Conservation (phyloP, 1,284 basidiomycete genomes). For the Ustilago sp. region DNA sequence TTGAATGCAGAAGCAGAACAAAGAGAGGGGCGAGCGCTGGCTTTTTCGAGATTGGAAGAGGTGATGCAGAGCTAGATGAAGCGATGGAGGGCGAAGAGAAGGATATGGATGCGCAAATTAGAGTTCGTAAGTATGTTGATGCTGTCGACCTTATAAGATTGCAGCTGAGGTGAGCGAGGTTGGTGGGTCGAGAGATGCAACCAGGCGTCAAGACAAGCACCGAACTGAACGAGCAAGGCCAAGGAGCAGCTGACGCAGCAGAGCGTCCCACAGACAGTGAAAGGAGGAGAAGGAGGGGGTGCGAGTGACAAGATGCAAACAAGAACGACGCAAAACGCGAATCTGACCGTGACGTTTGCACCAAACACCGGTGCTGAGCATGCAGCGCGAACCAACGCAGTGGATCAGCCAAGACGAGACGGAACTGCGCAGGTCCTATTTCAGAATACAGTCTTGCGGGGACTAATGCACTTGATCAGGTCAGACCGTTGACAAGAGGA, state of each 20-base stretch:
- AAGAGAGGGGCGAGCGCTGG: not conserved
- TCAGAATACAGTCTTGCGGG: not conserved
- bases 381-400: not conserved
- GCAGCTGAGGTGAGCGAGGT: not conserved
- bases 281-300: not conserved
- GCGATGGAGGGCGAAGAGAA: constrained; percentile 1
- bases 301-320: constrained; percentile 8
- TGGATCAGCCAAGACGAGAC: constrained; percentile 3
- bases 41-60: not conserved
- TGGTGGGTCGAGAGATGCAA: not conserved
- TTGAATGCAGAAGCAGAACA: not conserved
- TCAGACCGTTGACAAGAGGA: not conserved
- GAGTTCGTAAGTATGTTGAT: constrained; percentile 7
- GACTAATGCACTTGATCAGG: not conserved
- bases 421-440: not conserved
- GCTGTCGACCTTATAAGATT: constrained; percentile 3
- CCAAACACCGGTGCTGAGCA: not conserved
- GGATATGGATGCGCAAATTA: not conserved
- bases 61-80: constrained; percentile 22
- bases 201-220: not conserved
- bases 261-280: not conserved
- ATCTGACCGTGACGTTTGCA: not conserved
- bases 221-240: not conserved
- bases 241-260: not conserved
- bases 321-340: not conserved